Evolutionary conservation across 1,284 basidiomycete genomes (phyloP), one percentile per base, ranked within the genome.

Genomic region (Leccinum subspadiceum): DNA sequence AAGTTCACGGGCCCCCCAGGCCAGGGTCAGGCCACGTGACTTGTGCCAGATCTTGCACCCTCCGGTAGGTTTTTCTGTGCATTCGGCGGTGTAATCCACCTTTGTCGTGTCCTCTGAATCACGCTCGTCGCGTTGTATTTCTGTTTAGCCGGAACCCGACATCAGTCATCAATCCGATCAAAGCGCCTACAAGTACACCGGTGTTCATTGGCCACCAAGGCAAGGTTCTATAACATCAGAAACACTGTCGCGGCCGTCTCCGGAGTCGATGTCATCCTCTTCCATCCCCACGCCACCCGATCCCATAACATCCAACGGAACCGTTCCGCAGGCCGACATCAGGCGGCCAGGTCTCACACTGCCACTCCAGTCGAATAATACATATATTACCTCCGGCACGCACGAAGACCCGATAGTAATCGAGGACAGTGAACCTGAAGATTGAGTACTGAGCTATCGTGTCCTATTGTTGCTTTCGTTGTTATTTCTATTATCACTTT

Each of bases 341-440:
- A 54, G 51, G 53, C 64, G 37, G 20, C 46, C 60, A 10, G 41
- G 49, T 46, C 59, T 56, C 26, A 57, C 58, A 9, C 22, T 58
- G 20, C 29, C 59, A 5, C 26, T 50, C 4, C 61, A 31, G 15
- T 52, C 54, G 41, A 55, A 60, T 31, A 52, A 49, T 33, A 60
- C 52, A 4, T 48, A 4, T 31, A 6, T 41, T 29, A 37, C 46
- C 13, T 58, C 48, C 4, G 68, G 68, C 44, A 64, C 62, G 1
- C 44, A 48, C 57, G 59, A 20, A 37, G 62, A 70, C 29, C 72
- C 72, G 22, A 73, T 71, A 15, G 15, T 72, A 20, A 49, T 69
- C 15, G 66, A 68, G 41, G 70, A 72, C 52, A 65, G 60, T 60
- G 65, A 64, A 8, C 54, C 46, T 5, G 68, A 65, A 49, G 7